Percentiles rank a stretch among this genome's conserved stretches.
Conservation (phyloP, 352 stramenopile species). For the Phytophthora capsici region DNA sequence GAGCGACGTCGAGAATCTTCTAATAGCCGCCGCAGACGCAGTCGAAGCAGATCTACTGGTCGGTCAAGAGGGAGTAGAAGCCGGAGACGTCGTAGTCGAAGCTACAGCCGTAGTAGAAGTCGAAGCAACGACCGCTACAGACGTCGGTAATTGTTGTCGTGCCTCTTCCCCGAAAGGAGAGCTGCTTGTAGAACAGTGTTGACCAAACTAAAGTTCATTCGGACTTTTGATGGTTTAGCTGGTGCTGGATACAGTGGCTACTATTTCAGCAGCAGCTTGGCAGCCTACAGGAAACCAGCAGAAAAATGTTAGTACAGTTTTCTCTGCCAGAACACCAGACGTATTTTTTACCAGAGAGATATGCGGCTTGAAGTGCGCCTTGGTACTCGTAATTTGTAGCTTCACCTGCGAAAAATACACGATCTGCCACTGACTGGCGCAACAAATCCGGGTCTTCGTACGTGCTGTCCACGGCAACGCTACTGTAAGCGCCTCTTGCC, state of each 20-base stretch:
- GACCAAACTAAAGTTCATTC: no score
- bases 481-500: slow-evolving; percentile 65
- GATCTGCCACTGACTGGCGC: slow-evolving; percentile 39
- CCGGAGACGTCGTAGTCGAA: slow-evolving; percentile 26
- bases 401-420: slow-evolving; percentile 72
- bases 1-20: slow-evolving; percentile 12
- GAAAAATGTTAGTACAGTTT: slow-evolving; percentile 1
- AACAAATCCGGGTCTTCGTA: slow-evolving; percentile 64
- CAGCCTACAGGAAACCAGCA: slow-evolving; percentile 1
- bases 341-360: slow-evolving; percentile 47
- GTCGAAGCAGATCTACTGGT: slow-evolving; percentile 29
- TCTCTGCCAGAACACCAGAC: not conserved
- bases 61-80: slow-evolving; percentile 28
- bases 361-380: slow-evolving; percentile 71
- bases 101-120: slow-evolving; percentile 35
- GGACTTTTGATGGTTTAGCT: slow-evolving; percentile 2
- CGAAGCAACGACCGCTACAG: slow-evolving; percentile 26
- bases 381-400: slow-evolving; percentile 76
- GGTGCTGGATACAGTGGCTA: not conserved
- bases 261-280: slow-evolving; percentile 28
- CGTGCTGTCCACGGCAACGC: slow-evolving; percentile 60
- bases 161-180: no score
- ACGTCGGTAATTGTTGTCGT: no score
- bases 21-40: slow-evolving; percentile 22
- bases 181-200: no score